A percentile compares a stretch with the other conserved stretches of the same genome.
Conservation (phyloP, 1,284 basidiomycete species). For the Cryptococcus deneoformans region DNA sequence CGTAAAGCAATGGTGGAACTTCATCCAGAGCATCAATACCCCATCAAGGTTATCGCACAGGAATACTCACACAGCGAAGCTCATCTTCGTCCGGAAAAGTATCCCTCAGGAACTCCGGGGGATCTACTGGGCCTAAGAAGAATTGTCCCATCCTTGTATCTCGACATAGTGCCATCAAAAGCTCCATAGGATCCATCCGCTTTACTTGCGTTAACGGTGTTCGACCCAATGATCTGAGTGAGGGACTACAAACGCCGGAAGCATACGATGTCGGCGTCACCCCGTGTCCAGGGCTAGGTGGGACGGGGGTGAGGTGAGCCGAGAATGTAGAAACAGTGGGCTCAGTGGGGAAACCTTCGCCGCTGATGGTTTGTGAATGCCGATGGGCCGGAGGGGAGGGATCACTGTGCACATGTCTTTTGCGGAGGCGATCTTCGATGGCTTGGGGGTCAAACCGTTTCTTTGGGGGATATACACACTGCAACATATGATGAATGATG, state of each 20-base stretch:
- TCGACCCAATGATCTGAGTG: background rate
- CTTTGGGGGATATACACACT: constrained; percentile 39
- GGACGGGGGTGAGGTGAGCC: background rate
- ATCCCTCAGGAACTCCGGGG: constrained; percentile 35
- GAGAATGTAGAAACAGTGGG: background rate
- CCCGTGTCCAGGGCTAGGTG: background rate
- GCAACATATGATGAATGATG: background rate
- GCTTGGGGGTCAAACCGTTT: constrained; percentile 31
- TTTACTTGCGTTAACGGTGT: background rate
- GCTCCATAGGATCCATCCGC: constrained; percentile 26
- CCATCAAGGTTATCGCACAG: background rate
- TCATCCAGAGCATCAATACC: background rate
- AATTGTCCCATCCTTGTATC: constrained; percentile 41
- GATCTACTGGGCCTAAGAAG: constrained; percentile 30
- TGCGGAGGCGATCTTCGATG: constrained; percentile 22
- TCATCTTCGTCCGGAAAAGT: constrained; percentile 35
- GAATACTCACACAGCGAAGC: constrained; percentile 29
- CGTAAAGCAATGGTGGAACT: constrained; percentile 44
- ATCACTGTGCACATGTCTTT: constrained; percentile 14
- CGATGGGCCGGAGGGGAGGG: constrained; percentile 6
- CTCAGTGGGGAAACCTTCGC: background rate
- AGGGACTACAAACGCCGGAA: background rate
- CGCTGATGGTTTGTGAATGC: background rate
- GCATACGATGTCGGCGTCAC: background rate
- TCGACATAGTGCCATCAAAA: constrained; percentile 35